Base-by-base conservation (phyloP, 2,329 filamentous ascomycete genomes). In the Boeremia lycopersici region DNA sequence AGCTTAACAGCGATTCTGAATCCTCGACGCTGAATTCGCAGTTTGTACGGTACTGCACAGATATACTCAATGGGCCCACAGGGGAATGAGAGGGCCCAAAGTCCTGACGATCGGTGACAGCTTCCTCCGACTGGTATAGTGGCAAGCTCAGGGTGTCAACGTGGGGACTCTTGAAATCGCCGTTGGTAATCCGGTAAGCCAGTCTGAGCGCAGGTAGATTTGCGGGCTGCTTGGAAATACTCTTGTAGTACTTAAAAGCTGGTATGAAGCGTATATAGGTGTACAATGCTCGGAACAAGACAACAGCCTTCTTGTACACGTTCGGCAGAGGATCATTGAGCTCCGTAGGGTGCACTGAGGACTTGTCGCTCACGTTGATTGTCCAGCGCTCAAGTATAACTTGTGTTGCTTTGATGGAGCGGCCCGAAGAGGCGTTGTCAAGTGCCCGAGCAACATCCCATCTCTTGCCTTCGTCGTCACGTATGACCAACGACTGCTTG, bases 261-360 rank as follows among this genome's bases (percentile, higher is more conserved):
- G 95, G 95, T 58, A 96, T 79, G 58, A 97, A 84, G 65, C 90
- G 89, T 35, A 91, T 86, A 49, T 90, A 89, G 44, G 90, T 86
- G 74, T 90, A 96, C 40, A 99, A 82, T 1, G 92, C 92, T 56
- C 95, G 86, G 76, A 98, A 97, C 65, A 97, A 86, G 63, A 98
- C 89, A 61, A 99, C 96, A 66, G 90, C 91, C 77, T 96, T 95
- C 78, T 99, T 99, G 82, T 99, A 99, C 54, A 96, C 87, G 47
- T 91, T 93, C 12, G 95, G 92, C 46, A 98, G 79, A 29, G 84
- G 79, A 41, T 84, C 80, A 48, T 76, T 81, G 46, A 86, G 74
- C 55, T 86, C 83, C 34, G 78, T 79, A 66, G 51, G 90, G 70
- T 84, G 82, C 72, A 72, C 80, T 72, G 53, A 81, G 74, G 53